Evolutionary conservation across 306 rosid species (phyloP).

Genomic region (Sindora glabra): DNA sequence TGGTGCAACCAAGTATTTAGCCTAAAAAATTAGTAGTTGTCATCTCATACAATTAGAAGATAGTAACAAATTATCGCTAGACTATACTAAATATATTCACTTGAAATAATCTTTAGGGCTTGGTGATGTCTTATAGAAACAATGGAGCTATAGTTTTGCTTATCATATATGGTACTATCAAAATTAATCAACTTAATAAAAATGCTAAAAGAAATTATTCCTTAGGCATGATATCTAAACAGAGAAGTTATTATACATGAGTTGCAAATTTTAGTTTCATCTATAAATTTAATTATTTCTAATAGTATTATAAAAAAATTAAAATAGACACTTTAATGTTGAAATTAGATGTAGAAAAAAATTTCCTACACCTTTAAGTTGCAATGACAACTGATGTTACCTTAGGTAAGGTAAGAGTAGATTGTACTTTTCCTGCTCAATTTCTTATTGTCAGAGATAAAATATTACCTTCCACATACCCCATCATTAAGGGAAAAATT

Average conservation of each 20-base stretch:
- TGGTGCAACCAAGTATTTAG: not conserved
- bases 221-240: not conserved
- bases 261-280: not conserved
- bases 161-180: slow-evolving; percentile 89
- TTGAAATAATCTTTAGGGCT: slow-evolving; percentile 95
- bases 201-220: not conserved
- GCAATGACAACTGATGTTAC: too few relatives aligned
- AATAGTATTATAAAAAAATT: not conserved
- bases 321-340: not conserved
- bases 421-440: too few relatives aligned
- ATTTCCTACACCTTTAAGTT: too few relatives aligned
- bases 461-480: too few relatives aligned
- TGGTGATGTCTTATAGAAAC: slow-evolving; percentile 96
- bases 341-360: too few relatives aligned
- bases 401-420: too few relatives aligned
- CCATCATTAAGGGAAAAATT: too few relatives aligned
- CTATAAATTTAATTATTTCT: too few relatives aligned
- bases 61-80: slow-evolving; percentile 25
- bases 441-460: too few relatives aligned
- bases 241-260: not conserved
- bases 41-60: not conserved
- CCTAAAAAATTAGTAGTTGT: not conserved
- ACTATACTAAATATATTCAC: slow-evolving; percentile 54
- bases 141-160: slow-evolving; percentile 86
- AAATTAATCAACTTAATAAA: slow-evolving; percentile 97